phyloP scores from a whole-genome alignment of 1,284 basidiomycete species.

The Fistulinella cinereoalba region DNA sequence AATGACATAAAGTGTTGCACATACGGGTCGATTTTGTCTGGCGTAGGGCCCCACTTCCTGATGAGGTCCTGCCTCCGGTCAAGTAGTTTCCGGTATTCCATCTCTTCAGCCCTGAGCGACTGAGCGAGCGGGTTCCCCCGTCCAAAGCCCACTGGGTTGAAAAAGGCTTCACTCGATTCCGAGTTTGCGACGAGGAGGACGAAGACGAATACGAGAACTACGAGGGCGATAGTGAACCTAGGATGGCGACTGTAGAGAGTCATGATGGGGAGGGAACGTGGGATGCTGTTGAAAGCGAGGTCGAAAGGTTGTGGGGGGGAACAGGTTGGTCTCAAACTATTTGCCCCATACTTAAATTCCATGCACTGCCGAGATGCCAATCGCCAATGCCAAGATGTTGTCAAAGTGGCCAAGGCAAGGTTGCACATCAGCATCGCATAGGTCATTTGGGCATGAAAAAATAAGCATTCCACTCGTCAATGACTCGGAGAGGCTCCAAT shows the following conservation, averaged over 20 bases:
- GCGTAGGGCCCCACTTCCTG: constrained; percentile 33
- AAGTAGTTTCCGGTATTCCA: constrained; percentile 21
- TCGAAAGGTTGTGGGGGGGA: not conserved
- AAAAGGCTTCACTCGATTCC: constrained; percentile 2
- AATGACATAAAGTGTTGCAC: not conserved
- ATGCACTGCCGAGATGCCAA: too few species aligned
- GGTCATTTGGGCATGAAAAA: not conserved
- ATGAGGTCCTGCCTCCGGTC: constrained; percentile 22
- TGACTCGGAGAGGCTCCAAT: too few species aligned
- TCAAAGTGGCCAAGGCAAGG: too few species aligned
- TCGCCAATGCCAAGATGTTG: not conserved
- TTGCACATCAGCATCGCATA: too few species aligned
- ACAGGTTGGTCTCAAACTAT: too few species aligned
- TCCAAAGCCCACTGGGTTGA: constrained; percentile 3
- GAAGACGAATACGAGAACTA: constrained; percentile 27
- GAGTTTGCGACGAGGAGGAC: constrained; percentile 30
- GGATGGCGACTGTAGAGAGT: constrained; percentile 31
- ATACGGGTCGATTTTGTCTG: constrained; percentile 29
- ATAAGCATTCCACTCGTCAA: not conserved
- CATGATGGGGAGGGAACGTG: constrained; percentile 19
- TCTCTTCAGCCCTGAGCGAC: constrained; percentile 19
- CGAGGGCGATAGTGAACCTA: constrained; percentile 29
- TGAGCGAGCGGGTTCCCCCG: constrained; percentile 8
- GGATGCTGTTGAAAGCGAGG: constrained; percentile 14
- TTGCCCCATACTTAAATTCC: too few species aligned